phyloP scores from a whole-genome alignment of 2,329 filamentous ascomycete genomes.

The Fusarium sublunatum region DNA sequence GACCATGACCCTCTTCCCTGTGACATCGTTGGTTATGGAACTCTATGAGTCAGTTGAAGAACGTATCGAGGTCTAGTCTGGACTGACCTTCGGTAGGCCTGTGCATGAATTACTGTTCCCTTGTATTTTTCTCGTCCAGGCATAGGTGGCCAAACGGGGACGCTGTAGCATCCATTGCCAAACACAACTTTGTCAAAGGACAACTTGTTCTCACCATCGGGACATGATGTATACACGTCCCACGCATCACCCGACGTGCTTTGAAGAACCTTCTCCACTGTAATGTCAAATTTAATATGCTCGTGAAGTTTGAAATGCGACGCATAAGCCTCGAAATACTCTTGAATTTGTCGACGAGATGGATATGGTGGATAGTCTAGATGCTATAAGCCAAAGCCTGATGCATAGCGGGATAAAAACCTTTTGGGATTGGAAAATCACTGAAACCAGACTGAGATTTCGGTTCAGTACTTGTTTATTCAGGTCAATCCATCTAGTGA shows the following conservation, averaged over 20 bases:
- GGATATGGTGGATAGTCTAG: constrained; percentile 6
- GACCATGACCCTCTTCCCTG: constrained; percentile 4
- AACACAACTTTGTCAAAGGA: constrained; percentile 5
- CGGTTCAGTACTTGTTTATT: background rate
- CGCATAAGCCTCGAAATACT: constrained; percentile 11
- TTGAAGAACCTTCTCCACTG: background rate
- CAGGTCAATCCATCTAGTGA: background rate
- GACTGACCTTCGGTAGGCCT: constrained; percentile 5
- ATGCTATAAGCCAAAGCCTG: background rate
- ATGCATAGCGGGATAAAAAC: background rate
- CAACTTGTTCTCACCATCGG: background rate
- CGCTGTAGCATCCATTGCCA: background rate
- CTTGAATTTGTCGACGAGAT: background rate
- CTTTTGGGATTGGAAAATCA: constrained; percentile 12
- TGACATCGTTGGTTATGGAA: background rate
- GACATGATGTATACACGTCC: background rate
- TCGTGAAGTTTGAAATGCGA: constrained; percentile 3
- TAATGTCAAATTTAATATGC: background rate
- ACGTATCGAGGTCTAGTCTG: too few species aligned
- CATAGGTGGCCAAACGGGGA: constrained; percentile 1
- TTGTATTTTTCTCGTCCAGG: constrained; percentile 1
- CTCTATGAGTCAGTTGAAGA: background rate
- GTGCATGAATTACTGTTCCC: constrained; percentile 2
- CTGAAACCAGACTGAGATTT: constrained; percentile 7
- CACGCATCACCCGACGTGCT: background rate